A percentile compares a stretch with the other conserved stretches of the same genome.
phyloP scores from a whole-genome alignment of 768 basidiomycete species.

The Kwoniella shandongensis region DNA sequence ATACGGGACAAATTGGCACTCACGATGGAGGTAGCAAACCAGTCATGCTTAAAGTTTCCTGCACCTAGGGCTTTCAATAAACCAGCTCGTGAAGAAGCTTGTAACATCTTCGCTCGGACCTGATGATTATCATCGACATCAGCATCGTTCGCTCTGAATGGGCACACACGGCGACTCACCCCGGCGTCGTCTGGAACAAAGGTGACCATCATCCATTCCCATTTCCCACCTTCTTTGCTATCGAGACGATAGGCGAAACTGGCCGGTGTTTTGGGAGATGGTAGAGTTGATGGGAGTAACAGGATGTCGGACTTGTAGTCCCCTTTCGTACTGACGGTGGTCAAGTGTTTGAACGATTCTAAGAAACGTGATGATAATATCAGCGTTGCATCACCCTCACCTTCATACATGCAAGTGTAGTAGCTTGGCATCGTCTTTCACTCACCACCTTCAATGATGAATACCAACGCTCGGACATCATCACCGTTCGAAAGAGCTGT shows the following conservation, averaged over 20 bases:
- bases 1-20: conserved; percentile 9
- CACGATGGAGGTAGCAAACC: conserved; percentile 50
- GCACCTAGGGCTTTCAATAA: conserved; percentile 48
- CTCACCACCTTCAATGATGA: conserved; percentile 50
- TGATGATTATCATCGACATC: conserved; percentile 10
- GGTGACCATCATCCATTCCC: conserved; percentile 52
- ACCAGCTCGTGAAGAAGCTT: conserved; percentile 48
- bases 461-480: conserved; percentile 46
- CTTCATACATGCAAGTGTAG: neutral
- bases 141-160: neutral
- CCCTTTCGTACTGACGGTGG: conserved; percentile 34
- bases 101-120: conserved; percentile 53
- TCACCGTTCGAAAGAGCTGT: conserved; percentile 24
- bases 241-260: conserved; percentile 50
- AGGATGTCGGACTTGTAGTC: conserved; percentile 46
- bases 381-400: neutral
- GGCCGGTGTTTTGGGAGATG: conserved; percentile 46
- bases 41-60: conserved; percentile 50
- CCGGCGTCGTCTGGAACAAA: conserved; percentile 52
- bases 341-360: conserved; percentile 44
- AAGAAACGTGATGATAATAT: neutral
- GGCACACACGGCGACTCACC: conserved; percentile 24
- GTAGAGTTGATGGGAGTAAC: conserved; percentile 37
- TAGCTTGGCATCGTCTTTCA: conserved; percentile 1
- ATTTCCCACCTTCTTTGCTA: conserved; percentile 37